Percentiles rank a stretch among this genome's conserved stretches.
phyloP scores from a whole-genome alignment of 192 early-diverging fungal species.

The Coemansia guatemalensis region DNA sequence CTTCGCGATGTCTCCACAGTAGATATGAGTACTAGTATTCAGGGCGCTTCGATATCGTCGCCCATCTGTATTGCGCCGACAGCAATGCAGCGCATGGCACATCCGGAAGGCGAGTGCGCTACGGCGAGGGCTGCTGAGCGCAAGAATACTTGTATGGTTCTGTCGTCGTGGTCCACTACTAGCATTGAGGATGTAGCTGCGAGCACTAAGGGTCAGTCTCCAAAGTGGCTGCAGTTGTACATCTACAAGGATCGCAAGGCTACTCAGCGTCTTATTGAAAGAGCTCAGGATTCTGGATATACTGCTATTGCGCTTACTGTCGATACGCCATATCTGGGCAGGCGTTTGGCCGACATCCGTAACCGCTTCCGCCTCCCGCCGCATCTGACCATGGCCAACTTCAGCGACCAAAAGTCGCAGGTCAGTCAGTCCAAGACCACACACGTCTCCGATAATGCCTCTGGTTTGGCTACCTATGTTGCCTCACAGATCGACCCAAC shows the following conservation, averaged over 20 bases:
- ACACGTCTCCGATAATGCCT: slow-evolving; percentile 22
- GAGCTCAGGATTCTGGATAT: slow-evolving; percentile 72
- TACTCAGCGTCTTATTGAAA: slow-evolving; percentile 61
- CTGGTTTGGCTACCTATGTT: slow-evolving; percentile 46
- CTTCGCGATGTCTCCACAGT: slow-evolving; percentile 69
- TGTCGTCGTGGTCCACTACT: slow-evolving; percentile 65
- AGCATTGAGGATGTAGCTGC: slow-evolving; percentile 63
- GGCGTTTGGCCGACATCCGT: slow-evolving; percentile 59
- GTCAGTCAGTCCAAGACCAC: slow-evolving; percentile 10
- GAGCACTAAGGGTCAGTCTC: slow-evolving; percentile 15
- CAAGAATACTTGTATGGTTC: slow-evolving; percentile 48
- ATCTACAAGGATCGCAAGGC: slow-evolving; percentile 71
- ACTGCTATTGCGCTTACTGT: slow-evolving; percentile 63
- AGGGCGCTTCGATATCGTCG: slow-evolving; percentile 54
- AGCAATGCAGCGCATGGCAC: slow-evolving; percentile 73
- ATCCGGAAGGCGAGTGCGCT: slow-evolving; percentile 66
- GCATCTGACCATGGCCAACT: slow-evolving; percentile 68
- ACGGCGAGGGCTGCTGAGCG: slow-evolving; percentile 54
- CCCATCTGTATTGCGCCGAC: slow-evolving; percentile 82
- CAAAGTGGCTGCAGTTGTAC: slow-evolving; percentile 77
- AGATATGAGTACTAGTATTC: slow-evolving; percentile 58
- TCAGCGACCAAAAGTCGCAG: slow-evolving; percentile 38
- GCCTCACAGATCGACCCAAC: slow-evolving; percentile 64
- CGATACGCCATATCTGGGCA: slow-evolving; percentile 58
- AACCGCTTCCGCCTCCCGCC: slow-evolving; percentile 60